phyloP scores from a whole-genome alignment of 805 yeast genomes.

The Sugiyamaella boreocaroliniensis region DNA sequence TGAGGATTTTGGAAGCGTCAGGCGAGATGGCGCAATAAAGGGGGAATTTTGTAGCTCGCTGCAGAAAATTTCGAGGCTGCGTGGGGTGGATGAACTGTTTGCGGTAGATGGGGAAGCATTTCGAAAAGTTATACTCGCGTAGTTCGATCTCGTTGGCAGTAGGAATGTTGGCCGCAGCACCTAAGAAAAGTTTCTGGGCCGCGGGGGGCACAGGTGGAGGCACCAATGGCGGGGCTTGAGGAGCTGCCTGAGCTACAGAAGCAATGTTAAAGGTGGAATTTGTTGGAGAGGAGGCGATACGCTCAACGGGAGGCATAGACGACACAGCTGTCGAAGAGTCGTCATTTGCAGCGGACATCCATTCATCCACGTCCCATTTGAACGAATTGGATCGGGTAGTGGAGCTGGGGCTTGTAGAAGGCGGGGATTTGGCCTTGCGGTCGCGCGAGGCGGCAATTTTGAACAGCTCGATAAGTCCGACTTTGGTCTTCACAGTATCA shows the following conservation, averaged over 20 bases:
- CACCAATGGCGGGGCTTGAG: neutral
- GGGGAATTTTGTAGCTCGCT: conserved; percentile 36
- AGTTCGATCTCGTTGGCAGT: conserved; percentile 11
- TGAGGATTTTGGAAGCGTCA: conserved; percentile 56
- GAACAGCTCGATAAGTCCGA: conserved; percentile 1
- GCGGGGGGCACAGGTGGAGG: neutral
- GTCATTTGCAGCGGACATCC: conserved; percentile 1
- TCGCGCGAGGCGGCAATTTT: neutral
- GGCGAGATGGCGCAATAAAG: conserved; percentile 55
- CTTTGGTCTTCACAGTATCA: neutral
- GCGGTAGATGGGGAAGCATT: conserved; percentile 78
- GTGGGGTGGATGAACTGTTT: conserved; percentile 50
- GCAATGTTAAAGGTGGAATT: neutral
- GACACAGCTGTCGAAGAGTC: neutral
- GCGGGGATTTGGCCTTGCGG: neutral
- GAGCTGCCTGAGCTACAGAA: neutral
- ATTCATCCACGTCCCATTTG: conserved; percentile 2
- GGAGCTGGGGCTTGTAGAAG: neutral
- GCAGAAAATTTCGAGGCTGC: conserved; percentile 44
- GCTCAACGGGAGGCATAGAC: neutral
- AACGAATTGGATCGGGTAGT: neutral
- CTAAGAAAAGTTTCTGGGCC: neutral
- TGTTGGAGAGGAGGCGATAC: neutral
- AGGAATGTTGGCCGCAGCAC: conserved; percentile 1
- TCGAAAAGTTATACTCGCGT: conserved; percentile 47